Conservation (phyloP, 169 alveolate species). For the Cryptosporidium ryanae region DNA sequence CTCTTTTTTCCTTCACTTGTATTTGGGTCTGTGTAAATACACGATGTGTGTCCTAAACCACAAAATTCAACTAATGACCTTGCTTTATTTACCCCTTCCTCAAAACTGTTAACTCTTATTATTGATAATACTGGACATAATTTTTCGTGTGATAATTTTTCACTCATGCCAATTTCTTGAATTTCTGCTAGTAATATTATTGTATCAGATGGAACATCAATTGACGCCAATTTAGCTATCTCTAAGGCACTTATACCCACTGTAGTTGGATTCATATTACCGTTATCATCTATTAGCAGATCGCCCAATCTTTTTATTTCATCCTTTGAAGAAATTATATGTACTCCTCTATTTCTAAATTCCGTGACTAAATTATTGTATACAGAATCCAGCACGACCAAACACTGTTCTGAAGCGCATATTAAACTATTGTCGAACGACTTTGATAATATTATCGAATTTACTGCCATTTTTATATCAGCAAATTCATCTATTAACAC, state of each 20-base stretch:
- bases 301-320: constrained; percentile 67
- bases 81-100: constrained; percentile 67
- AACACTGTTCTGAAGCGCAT: constrained; percentile 77
- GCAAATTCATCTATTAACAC: constrained; percentile 77
- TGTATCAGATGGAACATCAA: constrained; percentile 73
- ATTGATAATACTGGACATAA: constrained; percentile 75
- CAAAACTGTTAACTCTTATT: constrained; percentile 70
- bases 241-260: constrained; percentile 76
- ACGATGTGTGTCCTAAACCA: constrained; percentile 77
- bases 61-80: constrained; percentile 67
- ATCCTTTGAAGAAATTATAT: constrained; percentile 43
- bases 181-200: constrained; percentile 65
- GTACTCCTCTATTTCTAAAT: constrained; percentile 71
- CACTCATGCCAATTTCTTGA: constrained; percentile 48
- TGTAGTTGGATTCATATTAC: constrained; percentile 73
- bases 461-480: constrained; percentile 75
- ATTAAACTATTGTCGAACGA: constrained; percentile 77
- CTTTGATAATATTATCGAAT: constrained; percentile 69
- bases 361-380: constrained; percentile 66
- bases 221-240: constrained; percentile 76
- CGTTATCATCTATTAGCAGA: constrained; percentile 53
- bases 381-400: constrained; percentile 55
- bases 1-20: constrained; percentile 47
- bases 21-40: constrained; percentile 76
- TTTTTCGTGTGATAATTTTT: constrained; percentile 74